Base-by-base conservation (phyloP, 177 flowering plant species). In the Telopea speciosissima region DNA sequence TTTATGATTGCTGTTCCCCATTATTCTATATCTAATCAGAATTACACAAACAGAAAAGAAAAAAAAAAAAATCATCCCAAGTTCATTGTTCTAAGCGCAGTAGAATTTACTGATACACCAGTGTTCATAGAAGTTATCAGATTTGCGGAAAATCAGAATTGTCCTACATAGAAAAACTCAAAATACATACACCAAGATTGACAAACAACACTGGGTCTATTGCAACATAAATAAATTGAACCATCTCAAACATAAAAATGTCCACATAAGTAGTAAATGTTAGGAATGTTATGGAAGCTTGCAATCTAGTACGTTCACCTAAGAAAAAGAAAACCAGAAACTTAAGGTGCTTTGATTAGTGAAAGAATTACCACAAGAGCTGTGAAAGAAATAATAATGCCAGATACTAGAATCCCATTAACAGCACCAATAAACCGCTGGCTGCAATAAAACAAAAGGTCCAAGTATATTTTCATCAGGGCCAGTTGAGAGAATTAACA, bases 381-480 rank as follows among this genome's bases (percentile, higher is more conserved):
- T n/a, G 88, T 68, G 72, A 93, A 93, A 36, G 96, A 90, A 66
- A 65, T 66, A 60, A 90, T 65, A 73, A 93, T 88, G 49, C 93
- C 89, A 56, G 82, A 19, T 56, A 93, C 88, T 62, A 93, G 83
- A 81, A 77, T 76, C 74, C 98, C 97, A 77, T 90, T 93, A n/a
- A 86, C 79, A 4, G 96, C 94, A 72, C 96, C 98, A 72, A 90
- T 86, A 63, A 90, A 70, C 65, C 93, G 85, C 82, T 91, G 97
- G 84, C 98, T 91, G 67, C 86, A 86, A 24, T 26, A 23, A 49
- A 68, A 79, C 59, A 56, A 19, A 65, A 61, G 66, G 52, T 52
- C 36, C 63, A 36, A 59, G 59, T 76, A 54, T 77, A 24, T 56
- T 62, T 25, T 36, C 62, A 19, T 61, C 26, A 3, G 24, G 28